Conservation (phyloP, 2,329 filamentous ascomycete species). For the Aspergillus versicolor region DNA sequence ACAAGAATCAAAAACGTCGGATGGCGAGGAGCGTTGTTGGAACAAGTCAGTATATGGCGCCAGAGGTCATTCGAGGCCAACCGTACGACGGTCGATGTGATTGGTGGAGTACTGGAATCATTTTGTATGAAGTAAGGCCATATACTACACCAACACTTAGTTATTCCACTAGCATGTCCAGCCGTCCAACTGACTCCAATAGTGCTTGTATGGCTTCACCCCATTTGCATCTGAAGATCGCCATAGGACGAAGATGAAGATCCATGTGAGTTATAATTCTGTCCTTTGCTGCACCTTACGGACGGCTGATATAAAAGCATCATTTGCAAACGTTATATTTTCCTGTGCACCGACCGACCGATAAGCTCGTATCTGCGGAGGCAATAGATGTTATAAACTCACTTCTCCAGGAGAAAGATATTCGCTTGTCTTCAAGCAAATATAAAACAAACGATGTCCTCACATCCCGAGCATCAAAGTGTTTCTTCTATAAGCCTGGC, state of each 20-base stretch:
- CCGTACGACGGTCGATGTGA: constrained; percentile 90
- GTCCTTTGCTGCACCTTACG: background rate
- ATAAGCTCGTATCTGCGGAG: constrained; percentile 61
- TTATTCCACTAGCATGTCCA: background rate
- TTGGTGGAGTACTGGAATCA: constrained; percentile 95
- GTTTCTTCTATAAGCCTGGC: constrained; percentile 32
- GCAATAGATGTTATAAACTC: constrained; percentile 75
- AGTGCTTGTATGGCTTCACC: constrained; percentile 86
- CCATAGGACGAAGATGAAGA: constrained; percentile 81
- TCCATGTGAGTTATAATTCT: constrained; percentile 58
- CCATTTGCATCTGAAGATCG: constrained; percentile 83
- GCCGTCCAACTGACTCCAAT: background rate
- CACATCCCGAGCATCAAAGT: constrained; percentile 30
- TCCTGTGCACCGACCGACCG: constrained; percentile 56
- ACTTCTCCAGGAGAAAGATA: constrained; percentile 71
- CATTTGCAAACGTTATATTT: constrained; percentile 71
- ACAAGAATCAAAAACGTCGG: constrained; percentile 65
- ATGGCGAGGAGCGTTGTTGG: constrained; percentile 85
- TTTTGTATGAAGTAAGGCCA: constrained; percentile 71
- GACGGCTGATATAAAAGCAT: constrained; percentile 48
- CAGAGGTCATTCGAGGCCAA: constrained; percentile 81
- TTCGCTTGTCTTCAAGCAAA: constrained; percentile 71
- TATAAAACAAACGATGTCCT: constrained; percentile 67
- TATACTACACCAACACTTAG: background rate
- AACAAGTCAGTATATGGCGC: constrained; percentile 98